Evolutionary conservation across 306 rosid species (phyloP).

Genomic region (Rosa chinensis): DNA sequence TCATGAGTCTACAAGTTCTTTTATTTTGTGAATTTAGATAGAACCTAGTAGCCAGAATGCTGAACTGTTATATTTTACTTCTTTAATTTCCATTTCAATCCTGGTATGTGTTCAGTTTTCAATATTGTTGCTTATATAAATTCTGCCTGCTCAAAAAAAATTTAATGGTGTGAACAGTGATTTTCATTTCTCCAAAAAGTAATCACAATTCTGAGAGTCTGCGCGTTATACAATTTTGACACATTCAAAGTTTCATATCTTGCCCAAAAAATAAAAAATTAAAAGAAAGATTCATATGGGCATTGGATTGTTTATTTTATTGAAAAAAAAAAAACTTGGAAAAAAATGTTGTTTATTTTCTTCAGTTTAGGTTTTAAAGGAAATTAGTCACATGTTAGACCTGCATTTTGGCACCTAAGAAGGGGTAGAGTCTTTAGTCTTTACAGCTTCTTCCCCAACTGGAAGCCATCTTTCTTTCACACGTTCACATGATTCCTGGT

Average conservation of each 20-base stretch:
- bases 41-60: not conserved
- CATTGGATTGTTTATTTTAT: not conserved
- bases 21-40: not conserved
- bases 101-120: conserved; percentile 12
- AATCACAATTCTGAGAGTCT: conserved; percentile 14
- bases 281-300: not conserved
- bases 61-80: not conserved
- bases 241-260: not conserved
- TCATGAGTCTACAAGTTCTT: not conserved
- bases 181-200: not conserved
- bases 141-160: not conserved
- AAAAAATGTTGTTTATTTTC: not conserved
- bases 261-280: no score
- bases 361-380: conserved; percentile 9
- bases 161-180: not conserved
- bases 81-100: not conserved
- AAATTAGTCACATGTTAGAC: conserved; percentile 35
- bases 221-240: conserved; percentile 23
- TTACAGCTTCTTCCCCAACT: conserved; percentile 41
- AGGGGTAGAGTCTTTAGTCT: conserved; percentile 34
- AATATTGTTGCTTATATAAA: conserved; percentile 12
- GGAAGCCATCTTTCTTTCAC: conserved; percentile 16
- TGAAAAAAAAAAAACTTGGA: not conserved
- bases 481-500: conserved; percentile 46
- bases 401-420: conserved; percentile 26